These are phyloP conservation scores for Podospora didyma DNA, from an alignment of 495 filamentous ascomycete genomes.

Conservation along the genomic window DNA sequence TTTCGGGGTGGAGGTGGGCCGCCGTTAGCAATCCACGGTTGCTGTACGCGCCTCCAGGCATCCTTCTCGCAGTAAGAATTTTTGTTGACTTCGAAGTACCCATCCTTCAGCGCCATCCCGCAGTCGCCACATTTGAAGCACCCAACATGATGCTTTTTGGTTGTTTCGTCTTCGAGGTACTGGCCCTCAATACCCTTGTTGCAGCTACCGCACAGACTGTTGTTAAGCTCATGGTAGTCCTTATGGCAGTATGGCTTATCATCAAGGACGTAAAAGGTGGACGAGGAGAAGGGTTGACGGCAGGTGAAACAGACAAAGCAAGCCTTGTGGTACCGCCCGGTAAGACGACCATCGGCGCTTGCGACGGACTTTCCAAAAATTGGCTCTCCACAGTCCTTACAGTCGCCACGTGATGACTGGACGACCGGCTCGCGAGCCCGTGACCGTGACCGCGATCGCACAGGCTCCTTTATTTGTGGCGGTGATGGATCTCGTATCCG, in stretches of 20 bases:
- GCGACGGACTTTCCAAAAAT: constrained; percentile 93
- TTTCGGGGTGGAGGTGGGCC: constrained; percentile 4
- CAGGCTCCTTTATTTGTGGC: background rate
- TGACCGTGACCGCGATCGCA: constrained; percentile 10
- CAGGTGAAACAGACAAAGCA: constrained; percentile 94
- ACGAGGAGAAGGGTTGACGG: constrained; percentile 71
- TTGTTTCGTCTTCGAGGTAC: constrained; percentile 80
- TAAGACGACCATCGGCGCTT: constrained; percentile 87
- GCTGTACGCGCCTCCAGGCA: constrained; percentile 56
- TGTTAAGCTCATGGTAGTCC: constrained; percentile 91
- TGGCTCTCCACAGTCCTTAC: constrained; percentile 71
- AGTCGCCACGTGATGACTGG: constrained; percentile 59
- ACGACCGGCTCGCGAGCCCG: constrained; percentile 10
- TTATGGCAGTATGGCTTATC: constrained; percentile 86
- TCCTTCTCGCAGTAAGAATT: constrained; percentile 78
- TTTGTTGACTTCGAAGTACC: constrained; percentile 55
- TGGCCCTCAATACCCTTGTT: constrained; percentile 86
- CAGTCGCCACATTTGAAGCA: constrained; percentile 80
- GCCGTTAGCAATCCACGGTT: constrained; percentile 15
- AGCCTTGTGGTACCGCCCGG: constrained; percentile 86
- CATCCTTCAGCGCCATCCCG: constrained; percentile 55
- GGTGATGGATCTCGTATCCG: background rate
- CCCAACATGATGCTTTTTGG: constrained; percentile 77
- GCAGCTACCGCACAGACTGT: constrained; percentile 76
- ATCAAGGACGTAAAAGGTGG: constrained; percentile 87